Evolutionary conservation across 768 basidiomycete genomes (phyloP), one percentile per base, ranked within the genome.

Genomic region (Pilatotrama ljubarskyi): DNA sequence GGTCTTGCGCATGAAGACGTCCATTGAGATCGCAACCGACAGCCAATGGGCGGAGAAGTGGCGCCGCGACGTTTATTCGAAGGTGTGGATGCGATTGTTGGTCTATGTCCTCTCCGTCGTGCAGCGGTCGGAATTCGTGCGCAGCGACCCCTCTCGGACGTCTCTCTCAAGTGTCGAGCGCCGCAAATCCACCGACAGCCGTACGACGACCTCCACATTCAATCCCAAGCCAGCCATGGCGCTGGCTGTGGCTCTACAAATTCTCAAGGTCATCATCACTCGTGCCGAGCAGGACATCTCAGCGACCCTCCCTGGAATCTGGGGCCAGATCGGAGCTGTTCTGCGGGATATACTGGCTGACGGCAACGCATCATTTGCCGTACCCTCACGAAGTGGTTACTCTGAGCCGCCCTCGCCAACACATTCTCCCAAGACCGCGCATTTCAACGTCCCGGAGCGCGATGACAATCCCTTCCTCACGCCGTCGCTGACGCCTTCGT

Each of bases 251-350:
- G 82, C 83, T 0, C 66, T 91, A 24, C 90, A 91, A 69, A 77
- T 87, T 15, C 72, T 91, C 64, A 91, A 91, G 66, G 73, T 83
- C 29, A 80, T 91, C 63, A 64, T 89, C 15, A 73, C 90, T 47
- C 83, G 86, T 17, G 88, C 82, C 0, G 82, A 82, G 48, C 74
- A 77, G 18, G 88, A 89, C 47, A 74, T 91, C 15, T 83, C 84
- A 2, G 70, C 72, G 0, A 70, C 76, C 35, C 66, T 86, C 10
- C 81, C 84, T 15, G 83, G 82, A 11, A 74, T 87, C 18, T 93
- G 89, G 89, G 71, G 75, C 18, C 78, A 84, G n/a, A 59, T 91
- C n/a, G 82, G 81, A 2, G 59, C 72, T 1, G 81, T 87, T 52
- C 70, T 90, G 47, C 79, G 73, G 62, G 69, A 75, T 0, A 72